These are phyloP conservation scores for Leishmania turanica DNA, from an alignment of 208 protist species.

Conservation along the genomic window DNA sequence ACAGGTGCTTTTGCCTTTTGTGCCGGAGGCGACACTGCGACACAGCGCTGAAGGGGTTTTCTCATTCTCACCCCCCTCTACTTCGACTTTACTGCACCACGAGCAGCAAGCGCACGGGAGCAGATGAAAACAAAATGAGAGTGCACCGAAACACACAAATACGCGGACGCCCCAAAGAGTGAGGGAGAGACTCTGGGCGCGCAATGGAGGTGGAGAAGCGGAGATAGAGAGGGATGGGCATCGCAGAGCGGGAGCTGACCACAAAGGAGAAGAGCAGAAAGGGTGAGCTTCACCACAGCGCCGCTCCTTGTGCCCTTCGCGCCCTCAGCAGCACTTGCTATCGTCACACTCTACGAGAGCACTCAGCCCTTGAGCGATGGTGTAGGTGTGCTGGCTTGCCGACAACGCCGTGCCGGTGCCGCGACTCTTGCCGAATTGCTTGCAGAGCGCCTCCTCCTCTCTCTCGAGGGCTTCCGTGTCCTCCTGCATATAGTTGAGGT, in stretches of 20 bases:
- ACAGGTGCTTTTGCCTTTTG: background rate
- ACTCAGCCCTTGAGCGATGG: constrained; percentile 30
- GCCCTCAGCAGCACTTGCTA: constrained; percentile 18
- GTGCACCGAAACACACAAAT: background rate
- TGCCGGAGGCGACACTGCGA: background rate
- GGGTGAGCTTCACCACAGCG: background rate
- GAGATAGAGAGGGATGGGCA: background rate
- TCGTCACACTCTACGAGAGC: constrained; percentile 52
- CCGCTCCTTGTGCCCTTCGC: background rate
- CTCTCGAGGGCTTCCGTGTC: constrained; percentile 36
- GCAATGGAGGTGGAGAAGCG: background rate
- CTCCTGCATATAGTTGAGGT: constrained; percentile 37
- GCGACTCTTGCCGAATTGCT: constrained; percentile 29
- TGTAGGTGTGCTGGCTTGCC: constrained; percentile 1
- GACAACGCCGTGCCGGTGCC: background rate
- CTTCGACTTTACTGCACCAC: background rate
- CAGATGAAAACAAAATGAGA: no score
- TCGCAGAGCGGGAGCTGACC: background rate
- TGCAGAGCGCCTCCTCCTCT: constrained; percentile 34
- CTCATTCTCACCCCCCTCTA: background rate
- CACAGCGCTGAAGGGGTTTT: background rate
- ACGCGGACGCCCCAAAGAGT: background rate
- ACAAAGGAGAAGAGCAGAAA: background rate
- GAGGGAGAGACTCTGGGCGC: background rate
- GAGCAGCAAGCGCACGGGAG: background rate